These are phyloP conservation scores for Acanthamoeba culbertsoni DNA, from an alignment of 208 protist genomes.

Conservation along the genomic window DNA sequence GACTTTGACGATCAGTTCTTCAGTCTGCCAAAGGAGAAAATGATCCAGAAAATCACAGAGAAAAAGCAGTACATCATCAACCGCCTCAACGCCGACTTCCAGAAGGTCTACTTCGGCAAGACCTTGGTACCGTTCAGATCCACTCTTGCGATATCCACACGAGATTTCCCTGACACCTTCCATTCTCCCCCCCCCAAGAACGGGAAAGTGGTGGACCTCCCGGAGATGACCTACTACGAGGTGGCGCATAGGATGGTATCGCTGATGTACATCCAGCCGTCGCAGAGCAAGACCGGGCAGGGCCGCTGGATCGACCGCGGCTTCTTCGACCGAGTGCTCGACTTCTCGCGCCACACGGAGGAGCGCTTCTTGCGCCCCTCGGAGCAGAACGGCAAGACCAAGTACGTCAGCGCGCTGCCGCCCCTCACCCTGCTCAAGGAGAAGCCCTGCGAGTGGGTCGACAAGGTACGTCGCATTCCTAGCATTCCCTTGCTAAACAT, in stretches of 20 bases:
- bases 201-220: conserved; percentile 74
- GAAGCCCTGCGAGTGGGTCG: conserved; percentile 50
- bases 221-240: conserved; percentile 83
- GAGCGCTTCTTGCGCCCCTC: conserved; percentile 72
- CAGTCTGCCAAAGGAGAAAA: conserved; percentile 75
- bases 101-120: conserved; percentile 80
- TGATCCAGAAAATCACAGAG: conserved; percentile 64
- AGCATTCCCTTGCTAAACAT: background rate
- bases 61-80: conserved; percentile 81
- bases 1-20: conserved; percentile 82
- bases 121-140: background rate
- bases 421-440: background rate
- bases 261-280: conserved; percentile 73
- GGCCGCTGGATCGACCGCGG: conserved; percentile 69
- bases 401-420: conserved; percentile 7
- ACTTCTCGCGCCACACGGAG: conserved; percentile 80
- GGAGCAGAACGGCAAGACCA: background rate
- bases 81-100: conserved; percentile 82
- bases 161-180: background rate
- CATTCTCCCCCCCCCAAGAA: no score
- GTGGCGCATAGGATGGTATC: conserved; percentile 74
- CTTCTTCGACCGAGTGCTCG: conserved; percentile 63
- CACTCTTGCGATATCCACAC: background rate
- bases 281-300: background rate
- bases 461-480: no score